A percentile compares a stretch with the other conserved stretches of the same genome.
These are phyloP conservation scores for Corylus avellana DNA, from an alignment of 306 rosid species.

Conservation along the genomic window DNA sequence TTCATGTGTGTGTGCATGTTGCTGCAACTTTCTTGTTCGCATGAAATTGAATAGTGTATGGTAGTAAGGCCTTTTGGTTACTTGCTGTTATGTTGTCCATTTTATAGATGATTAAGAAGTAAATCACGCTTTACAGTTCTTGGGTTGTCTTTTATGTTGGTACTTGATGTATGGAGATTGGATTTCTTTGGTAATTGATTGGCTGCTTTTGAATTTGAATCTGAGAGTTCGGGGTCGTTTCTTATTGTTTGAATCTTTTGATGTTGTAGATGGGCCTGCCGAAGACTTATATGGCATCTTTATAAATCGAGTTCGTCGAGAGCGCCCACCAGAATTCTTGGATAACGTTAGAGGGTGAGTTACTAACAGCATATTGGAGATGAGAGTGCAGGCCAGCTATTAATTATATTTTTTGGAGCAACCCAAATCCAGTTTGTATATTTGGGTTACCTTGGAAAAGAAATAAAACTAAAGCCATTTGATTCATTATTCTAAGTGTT, in stretches of 20 bases:
- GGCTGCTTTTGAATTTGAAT: neutral
- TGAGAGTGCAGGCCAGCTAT: neutral
- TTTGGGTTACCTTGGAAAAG: neutral
- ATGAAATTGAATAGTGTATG: no score
- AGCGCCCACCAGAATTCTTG: conserved; percentile 80
- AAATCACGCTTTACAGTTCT: neutral
- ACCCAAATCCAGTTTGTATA: neutral
- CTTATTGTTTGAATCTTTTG: conserved; percentile 16
- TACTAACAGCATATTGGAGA: neutral
- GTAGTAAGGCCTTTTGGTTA: no score
- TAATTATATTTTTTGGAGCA: neutral
- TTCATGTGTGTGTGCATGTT: neutral
- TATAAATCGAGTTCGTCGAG: conserved; percentile 86
- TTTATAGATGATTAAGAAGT: neutral
- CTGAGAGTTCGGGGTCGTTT: neutral
- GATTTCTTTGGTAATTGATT: conserved; percentile 2
- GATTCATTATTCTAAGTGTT: neutral
- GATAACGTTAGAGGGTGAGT: conserved; percentile 91
- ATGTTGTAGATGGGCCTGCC: conserved; percentile 85
- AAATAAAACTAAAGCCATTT: neutral
- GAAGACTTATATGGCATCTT: conserved; percentile 91
- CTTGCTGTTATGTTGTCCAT: no score
- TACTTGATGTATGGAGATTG: neutral
- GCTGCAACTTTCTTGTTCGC: no score
- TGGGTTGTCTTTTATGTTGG: neutral